These are phyloP conservation scores for Verticillium nonalfalfae DNA, from an alignment of 2,329 filamentous ascomycete species.

Conservation along the genomic window DNA sequence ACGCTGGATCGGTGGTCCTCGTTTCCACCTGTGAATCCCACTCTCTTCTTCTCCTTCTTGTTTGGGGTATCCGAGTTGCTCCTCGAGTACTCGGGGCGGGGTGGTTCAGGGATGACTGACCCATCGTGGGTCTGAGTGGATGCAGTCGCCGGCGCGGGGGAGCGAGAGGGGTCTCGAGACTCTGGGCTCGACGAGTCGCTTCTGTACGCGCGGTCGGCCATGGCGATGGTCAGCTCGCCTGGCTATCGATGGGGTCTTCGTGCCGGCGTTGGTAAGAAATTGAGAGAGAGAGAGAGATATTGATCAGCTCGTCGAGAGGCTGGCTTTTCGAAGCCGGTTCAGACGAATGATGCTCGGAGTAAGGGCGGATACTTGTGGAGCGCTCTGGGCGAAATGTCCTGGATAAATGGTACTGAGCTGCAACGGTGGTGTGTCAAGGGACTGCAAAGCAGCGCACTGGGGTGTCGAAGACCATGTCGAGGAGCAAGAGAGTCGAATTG, in stretches of 20 bases:
- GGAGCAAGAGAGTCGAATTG: neutral
- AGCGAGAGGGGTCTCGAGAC: neutral
- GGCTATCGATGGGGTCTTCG: neutral
- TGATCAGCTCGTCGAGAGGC: neutral
- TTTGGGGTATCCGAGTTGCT: slow-evolving; percentile 15
- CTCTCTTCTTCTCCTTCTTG: slow-evolving; percentile 32
- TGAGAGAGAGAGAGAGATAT: too few relatives aligned
- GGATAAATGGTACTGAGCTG: neutral
- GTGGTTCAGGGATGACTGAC: neutral
- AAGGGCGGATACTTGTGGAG: too few relatives aligned
- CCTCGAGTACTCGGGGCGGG: neutral
- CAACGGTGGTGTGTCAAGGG: neutral
- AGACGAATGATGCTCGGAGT: too few relatives aligned
- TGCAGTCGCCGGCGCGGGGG: neutral
- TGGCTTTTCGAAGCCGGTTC: neutral
- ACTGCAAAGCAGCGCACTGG: neutral
- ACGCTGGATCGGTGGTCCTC: slow-evolving; percentile 21
- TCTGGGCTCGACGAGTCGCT: neutral
- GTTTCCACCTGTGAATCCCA: slow-evolving; percentile 19
- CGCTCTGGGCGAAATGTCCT: too few relatives aligned
- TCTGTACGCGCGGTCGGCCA: slow-evolving; percentile 8
- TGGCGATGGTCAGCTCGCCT: neutral
- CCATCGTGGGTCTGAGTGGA: neutral
- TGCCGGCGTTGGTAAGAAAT: neutral
- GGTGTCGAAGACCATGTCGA: neutral